These are phyloP conservation scores for Ascochyta lentis DNA, from an alignment of 2,329 filamentous ascomycete species.

Conservation along the genomic window DNA sequence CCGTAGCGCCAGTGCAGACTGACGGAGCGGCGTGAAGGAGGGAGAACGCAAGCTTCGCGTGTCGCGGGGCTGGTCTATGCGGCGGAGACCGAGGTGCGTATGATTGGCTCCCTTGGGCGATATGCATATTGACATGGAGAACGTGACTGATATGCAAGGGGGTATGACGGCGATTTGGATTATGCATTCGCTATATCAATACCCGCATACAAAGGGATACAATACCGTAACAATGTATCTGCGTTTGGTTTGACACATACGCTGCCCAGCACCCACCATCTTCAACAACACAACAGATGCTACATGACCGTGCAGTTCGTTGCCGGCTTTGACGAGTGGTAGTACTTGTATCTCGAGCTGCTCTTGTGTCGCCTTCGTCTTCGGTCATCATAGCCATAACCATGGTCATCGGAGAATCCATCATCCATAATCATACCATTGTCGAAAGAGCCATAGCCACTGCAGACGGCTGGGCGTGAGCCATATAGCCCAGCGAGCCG, in stretches of 20 bases:
- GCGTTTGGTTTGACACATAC: too few species aligned
- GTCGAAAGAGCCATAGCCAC: conserved; percentile 1
- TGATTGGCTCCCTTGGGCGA: conserved; percentile 12
- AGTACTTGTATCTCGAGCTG: conserved; percentile 26
- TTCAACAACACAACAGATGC: background rate
- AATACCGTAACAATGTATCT: too few species aligned
- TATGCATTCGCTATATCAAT: background rate
- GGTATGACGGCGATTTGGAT: conserved; percentile 5
- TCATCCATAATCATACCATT: conserved; percentile 7
- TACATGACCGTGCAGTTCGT: conserved; percentile 34
- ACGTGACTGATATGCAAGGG: conserved; percentile 15
- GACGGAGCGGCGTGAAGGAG: conserved; percentile 18
- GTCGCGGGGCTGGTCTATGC: conserved; percentile 19
- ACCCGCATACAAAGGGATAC: too few species aligned
- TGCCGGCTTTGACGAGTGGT: conserved; percentile 26
- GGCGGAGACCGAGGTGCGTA: conserved; percentile 9
- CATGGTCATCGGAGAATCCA: conserved; percentile 6
- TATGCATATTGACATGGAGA: conserved; percentile 13
- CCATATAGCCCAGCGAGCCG: conserved; percentile 30
- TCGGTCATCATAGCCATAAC: conserved; percentile 10
- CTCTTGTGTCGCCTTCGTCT: conserved; percentile 26
- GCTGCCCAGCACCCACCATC: too few species aligned
- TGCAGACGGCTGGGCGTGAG: background rate
- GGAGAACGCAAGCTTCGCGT: conserved; percentile 14
- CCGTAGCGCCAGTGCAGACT: conserved; percentile 18